Percentiles rank a stretch among this genome's conserved stretches.
Evolutionary conservation across 139 green algal genomes (phyloP).

Genomic region (Chlorella sp.): DNA sequence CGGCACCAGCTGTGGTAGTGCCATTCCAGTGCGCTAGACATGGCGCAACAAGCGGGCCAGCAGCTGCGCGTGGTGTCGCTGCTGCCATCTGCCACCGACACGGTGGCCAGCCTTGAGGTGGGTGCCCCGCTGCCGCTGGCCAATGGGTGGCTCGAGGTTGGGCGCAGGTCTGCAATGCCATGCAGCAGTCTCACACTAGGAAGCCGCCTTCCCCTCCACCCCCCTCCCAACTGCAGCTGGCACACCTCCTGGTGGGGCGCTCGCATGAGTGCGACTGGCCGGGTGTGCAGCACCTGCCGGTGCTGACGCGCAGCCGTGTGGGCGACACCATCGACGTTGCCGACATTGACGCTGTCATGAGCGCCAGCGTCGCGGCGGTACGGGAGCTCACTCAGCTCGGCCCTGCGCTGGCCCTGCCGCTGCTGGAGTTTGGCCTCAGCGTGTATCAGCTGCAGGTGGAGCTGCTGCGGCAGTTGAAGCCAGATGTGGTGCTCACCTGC

Average conservation of each 20-base stretch:
- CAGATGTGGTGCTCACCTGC: constrained; percentile 71
- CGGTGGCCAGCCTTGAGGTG: constrained; percentile 19
- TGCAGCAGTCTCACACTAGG: no score
- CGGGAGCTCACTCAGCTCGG: constrained; percentile 47
- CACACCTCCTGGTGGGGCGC: constrained; percentile 44
- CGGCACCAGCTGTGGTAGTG: neutral
- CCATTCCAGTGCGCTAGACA: neutral
- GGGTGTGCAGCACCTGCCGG: constrained; percentile 36
- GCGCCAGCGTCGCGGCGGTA: constrained; percentile 47
- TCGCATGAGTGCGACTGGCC: constrained; percentile 64
- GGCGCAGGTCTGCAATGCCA: no score
- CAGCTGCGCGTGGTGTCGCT: constrained; percentile 60
- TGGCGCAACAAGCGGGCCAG: neutral
- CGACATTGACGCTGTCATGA: constrained; percentile 55
- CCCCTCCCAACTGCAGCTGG: constrained; percentile 24
- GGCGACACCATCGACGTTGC: constrained; percentile 33
- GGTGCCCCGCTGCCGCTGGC: no score
- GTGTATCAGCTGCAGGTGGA: constrained; percentile 62
- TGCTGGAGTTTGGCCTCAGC: constrained; percentile 55
- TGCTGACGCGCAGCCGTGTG: constrained; percentile 49
- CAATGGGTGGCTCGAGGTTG: no score
- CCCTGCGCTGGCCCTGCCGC: constrained; percentile 34
- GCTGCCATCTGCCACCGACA: constrained; percentile 67
- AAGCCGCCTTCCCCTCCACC: no score
- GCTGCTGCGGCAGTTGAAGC: constrained; percentile 50